A percentile compares a stretch with the other conserved stretches of the same genome.
Conservation (phyloP, 768 basidiomycete species). For the Peribolospora baueri region DNA sequence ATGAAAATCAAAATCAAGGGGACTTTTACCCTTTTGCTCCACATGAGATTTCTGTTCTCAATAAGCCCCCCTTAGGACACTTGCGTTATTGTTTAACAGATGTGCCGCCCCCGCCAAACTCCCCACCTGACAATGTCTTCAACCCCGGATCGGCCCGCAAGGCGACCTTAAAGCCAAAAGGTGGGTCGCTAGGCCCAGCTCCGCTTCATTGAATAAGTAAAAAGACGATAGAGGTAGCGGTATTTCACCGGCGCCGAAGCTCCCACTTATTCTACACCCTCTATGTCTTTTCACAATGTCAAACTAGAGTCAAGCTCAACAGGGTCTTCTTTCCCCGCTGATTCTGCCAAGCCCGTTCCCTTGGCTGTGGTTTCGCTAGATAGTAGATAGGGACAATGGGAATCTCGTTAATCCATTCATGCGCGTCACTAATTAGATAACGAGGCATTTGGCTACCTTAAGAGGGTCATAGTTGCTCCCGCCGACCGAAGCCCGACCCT, state of each 20-base stretch:
- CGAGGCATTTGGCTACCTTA: conserved; percentile 59
- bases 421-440: conserved; percentile 20
- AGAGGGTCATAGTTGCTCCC: conserved; percentile 64
- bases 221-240: conserved; percentile 58
- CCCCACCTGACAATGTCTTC: conserved; percentile 58
- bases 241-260: conserved; percentile 54
- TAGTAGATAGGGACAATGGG: conserved; percentile 28
- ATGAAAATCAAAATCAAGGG: conserved; percentile 62
- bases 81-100: conserved; percentile 58
- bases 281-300: conserved; percentile 63
- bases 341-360: conserved; percentile 15
- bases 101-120: conserved; percentile 62
- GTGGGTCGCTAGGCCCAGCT: conserved; percentile 45
- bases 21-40: conserved; percentile 59
- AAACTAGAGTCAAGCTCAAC: conserved; percentile 70
- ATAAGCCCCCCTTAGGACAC: conserved; percentile 57
- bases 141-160: conserved; percentile 41
- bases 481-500: conserved; percentile 54
- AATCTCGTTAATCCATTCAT: conserved; percentile 27
- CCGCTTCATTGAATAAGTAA: conserved; percentile 56
- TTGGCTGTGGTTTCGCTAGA: conserved; percentile 28
- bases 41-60: conserved; percentile 57
- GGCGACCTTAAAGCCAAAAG: conserved; percentile 46
- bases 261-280: conserved; percentile 62
- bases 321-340: conserved; percentile 51